Evolutionary conservation across 805 yeast species (phyloP).

Genomic region (Wickerhamiella kurtzmanii): DNA sequence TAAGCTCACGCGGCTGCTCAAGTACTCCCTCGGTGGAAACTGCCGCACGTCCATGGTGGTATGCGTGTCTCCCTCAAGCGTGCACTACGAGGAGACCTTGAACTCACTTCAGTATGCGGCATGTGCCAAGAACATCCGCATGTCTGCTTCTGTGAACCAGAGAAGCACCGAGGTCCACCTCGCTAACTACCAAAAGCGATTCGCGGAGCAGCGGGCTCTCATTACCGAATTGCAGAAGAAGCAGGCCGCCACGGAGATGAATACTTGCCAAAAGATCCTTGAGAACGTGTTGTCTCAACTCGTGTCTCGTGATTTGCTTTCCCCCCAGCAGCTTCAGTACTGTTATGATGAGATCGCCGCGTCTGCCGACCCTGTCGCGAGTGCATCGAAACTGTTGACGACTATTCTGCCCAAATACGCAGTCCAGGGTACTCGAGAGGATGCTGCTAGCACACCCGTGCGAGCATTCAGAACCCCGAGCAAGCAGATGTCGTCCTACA

Average conservation of each 20-base stretch:
- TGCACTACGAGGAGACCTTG: slow-evolving; percentile 84
- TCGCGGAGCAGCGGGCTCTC: slow-evolving; percentile 63
- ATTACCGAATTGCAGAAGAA: slow-evolving; percentile 38
- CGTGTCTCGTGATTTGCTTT: background rate
- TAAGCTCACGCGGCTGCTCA: slow-evolving; percentile 70
- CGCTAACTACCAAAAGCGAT: slow-evolving; percentile 71
- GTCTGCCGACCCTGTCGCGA: background rate
- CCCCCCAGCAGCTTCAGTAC: background rate
- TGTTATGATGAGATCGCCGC: background rate
- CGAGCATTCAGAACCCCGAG: background rate
- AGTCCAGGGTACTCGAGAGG: too few relatives aligned
- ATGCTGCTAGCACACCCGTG: too few relatives aligned
- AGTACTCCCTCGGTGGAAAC: slow-evolving; percentile 85
- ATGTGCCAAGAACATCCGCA: slow-evolving; percentile 80
- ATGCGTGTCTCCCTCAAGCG: slow-evolving; percentile 75
- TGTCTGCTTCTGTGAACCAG: slow-evolving; percentile 60
- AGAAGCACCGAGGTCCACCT: slow-evolving; percentile 71
- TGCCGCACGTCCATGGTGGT: slow-evolving; percentile 95
- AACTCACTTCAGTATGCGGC: slow-evolving; percentile 86
- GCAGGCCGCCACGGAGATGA: background rate
- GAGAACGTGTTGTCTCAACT: background rate
- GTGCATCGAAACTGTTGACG: background rate
- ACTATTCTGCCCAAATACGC: background rate
- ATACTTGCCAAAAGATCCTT: background rate
- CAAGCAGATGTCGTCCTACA: background rate